These are phyloP conservation scores for Tricholoma flavovirens DNA, from an alignment of 768 basidiomycete species.

Conservation along the genomic window DNA sequence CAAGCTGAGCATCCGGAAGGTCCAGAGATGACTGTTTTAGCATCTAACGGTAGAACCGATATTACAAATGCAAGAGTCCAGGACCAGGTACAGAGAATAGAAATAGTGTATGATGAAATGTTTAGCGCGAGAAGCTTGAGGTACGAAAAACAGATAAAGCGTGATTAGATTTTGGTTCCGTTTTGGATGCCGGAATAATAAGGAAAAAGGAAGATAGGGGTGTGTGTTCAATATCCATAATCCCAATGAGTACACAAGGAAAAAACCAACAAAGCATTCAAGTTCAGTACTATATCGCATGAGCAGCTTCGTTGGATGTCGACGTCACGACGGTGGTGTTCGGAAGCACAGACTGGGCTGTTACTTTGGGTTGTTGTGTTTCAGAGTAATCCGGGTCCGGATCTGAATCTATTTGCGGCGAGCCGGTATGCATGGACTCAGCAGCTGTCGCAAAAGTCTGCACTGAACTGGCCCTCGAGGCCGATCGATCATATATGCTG, in stretches of 20 bases:
- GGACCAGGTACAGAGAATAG: neutral
- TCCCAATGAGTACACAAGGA: neutral
- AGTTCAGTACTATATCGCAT: neutral
- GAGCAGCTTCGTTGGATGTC: neutral
- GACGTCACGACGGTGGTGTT: conserved; percentile 4
- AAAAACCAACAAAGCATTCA: neutral
- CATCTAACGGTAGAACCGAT: neutral
- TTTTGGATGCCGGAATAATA: neutral
- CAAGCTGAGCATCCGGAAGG: neutral
- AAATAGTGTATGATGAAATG: neutral
- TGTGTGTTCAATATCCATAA: neutral
- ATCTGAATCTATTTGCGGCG: conserved; percentile 7
- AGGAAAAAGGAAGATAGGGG: neutral
- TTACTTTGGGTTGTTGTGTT: conserved; percentile 11
- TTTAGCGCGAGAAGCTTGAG: neutral
- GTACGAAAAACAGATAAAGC: neutral
- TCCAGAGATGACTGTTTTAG: neutral
- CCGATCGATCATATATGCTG: conserved; percentile 7
- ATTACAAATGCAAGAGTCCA: neutral
- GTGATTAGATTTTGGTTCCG: neutral
- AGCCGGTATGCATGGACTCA: conserved; percentile 19
- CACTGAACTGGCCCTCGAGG: conserved; percentile 21
- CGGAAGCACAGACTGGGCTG: conserved; percentile 3
- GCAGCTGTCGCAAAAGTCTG: conserved; percentile 29
- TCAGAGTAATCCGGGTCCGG: neutral